phyloP scores from a whole-genome alignment of 768 basidiomycete species.

The Boletus rubropictus region DNA sequence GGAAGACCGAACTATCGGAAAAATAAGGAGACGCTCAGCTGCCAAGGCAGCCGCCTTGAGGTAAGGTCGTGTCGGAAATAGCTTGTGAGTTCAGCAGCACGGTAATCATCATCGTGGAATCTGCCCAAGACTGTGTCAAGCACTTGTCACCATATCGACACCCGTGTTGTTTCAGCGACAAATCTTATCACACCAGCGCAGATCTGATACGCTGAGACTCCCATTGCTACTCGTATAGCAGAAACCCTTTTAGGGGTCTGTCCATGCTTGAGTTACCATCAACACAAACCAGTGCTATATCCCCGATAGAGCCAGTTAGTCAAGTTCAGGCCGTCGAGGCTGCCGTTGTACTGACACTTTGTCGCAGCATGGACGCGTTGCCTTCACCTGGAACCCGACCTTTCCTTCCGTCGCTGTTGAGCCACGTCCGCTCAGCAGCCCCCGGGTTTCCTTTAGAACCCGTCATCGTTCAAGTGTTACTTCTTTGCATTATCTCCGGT shows the following conservation, averaged over 20 bases:
- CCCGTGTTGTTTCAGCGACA: not conserved
- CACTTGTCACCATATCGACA: conserved; percentile 22
- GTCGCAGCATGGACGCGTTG: conserved; percentile 23
- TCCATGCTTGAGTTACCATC: conserved; percentile 19
- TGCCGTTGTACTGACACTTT: not conserved
- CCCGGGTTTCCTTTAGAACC: conserved; percentile 55
- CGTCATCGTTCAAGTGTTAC: conserved; percentile 58
- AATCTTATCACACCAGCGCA: not conserved
- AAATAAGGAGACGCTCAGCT: conserved; percentile 17
- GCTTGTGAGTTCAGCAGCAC: conserved; percentile 5
- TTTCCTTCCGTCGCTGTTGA: conserved; percentile 48
- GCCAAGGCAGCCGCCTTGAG: conserved; percentile 28
- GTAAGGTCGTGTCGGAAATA: conserved; percentile 25
- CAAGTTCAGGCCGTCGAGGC: not conserved
- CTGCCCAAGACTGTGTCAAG: not conserved
- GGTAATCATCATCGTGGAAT: not conserved
- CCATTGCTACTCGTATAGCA: too few species aligned
- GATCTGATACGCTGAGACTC: not conserved
- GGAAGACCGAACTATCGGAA: conserved; percentile 1
- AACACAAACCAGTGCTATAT: conserved; percentile 18
- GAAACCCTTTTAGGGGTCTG: too few species aligned
- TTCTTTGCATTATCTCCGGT: conserved; percentile 59
- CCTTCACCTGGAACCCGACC: conserved; percentile 38
- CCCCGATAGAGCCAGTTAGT: not conserved
- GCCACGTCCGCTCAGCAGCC: conserved; percentile 39